These are phyloP conservation scores for Nicotiana obtusifolia DNA, from an alignment of 257 asterid species.

Conservation along the genomic window DNA sequence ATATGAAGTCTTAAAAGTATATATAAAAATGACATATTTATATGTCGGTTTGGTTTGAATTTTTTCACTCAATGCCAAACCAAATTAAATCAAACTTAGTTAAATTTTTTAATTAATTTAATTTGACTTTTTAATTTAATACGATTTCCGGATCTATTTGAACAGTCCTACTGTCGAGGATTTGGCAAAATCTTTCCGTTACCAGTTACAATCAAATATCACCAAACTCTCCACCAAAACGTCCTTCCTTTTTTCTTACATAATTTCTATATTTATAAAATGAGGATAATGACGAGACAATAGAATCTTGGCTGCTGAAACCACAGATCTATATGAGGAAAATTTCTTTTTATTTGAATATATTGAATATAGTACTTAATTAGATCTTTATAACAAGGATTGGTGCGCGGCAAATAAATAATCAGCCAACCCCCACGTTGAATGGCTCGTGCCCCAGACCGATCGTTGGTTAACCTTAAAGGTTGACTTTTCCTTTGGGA, in stretches of 20 bases:
- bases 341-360: neutral
- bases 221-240: neutral
- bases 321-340: neutral
- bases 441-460: neutral
- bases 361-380: neutral
- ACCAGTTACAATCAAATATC: neutral
- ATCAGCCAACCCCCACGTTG: neutral
- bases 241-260: neutral
- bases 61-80: too few relatives aligned
- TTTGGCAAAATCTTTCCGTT: neutral
- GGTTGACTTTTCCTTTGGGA: conserved; percentile 6
- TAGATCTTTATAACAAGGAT: neutral
- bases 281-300: neutral
- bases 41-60: too few relatives aligned
- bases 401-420: neutral
- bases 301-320: neutral
- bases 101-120: too few relatives aligned
- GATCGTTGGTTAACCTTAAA: neutral
- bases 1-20: too few relatives aligned
- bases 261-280: neutral
- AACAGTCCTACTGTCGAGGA: too few relatives aligned
- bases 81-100: too few relatives aligned
- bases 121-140: too few relatives aligned
- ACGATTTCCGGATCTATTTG: too few relatives aligned
- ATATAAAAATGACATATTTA: too few relatives aligned